Evolutionary conservation across 179 eudicot genomes (phyloP).

Genomic region (Pouteria campechiana): DNA sequence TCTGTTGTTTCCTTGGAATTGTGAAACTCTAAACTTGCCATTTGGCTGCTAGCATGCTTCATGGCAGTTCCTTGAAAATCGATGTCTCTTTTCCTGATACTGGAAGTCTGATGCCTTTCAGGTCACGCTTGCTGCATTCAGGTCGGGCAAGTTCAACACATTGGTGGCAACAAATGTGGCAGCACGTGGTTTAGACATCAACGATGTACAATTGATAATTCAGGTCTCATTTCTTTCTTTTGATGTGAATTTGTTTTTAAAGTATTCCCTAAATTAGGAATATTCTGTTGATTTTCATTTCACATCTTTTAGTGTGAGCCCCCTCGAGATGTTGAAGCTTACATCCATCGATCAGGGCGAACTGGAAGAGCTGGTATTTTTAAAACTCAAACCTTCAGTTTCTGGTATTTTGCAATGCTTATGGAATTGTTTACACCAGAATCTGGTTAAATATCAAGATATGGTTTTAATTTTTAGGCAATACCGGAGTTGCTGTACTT

Average conservation of each 20-base stretch:
- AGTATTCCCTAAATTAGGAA: not conserved
- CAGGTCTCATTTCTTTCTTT: constrained; percentile 36
- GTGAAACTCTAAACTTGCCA: too few relatives aligned
- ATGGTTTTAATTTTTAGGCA: constrained; percentile 28
- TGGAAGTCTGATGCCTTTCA: constrained; percentile 16
- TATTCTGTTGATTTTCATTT: constrained; percentile 1
- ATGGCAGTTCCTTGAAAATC: too few relatives aligned
- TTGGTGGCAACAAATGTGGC: constrained; percentile 94
- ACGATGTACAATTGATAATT: constrained; percentile 84
- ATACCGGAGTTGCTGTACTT: constrained; percentile 81
- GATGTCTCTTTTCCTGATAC: too few relatives aligned
- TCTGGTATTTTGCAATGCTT: not conserved
- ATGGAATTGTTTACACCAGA: not conserved
- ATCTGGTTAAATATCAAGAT: not conserved
- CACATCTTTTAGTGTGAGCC: constrained; percentile 62
- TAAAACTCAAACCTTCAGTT: not conserved
- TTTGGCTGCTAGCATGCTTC: too few relatives aligned
- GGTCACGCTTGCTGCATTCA: constrained; percentile 77
- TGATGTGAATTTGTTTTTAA: not conserved
- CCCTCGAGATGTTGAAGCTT: constrained; percentile 93
- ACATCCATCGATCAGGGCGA: constrained; percentile 96
- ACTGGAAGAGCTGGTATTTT: constrained; percentile 99
- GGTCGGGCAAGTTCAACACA: constrained; percentile 77
- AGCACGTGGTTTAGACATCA: constrained; percentile 87
- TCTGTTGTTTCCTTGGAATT: too few relatives aligned